Evolutionary conservation across 306 rosid species (phyloP).

Genomic region (Prosopis cineraria): DNA sequence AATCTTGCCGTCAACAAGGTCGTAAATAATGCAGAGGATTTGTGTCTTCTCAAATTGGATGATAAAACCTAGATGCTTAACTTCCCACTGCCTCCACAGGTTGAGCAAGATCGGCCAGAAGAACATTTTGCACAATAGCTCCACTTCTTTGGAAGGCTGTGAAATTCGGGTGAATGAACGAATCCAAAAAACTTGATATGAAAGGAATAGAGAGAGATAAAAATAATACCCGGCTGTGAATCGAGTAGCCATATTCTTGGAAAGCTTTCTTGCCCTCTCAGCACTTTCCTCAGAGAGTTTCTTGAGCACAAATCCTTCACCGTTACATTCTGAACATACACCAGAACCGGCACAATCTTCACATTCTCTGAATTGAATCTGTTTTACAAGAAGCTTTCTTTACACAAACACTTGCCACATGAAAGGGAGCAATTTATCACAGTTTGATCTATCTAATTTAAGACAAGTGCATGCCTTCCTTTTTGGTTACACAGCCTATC

Average conservation of each 20-base stretch:
- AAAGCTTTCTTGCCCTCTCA: constrained; percentile 63
- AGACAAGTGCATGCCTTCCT: neutral
- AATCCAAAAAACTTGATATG: constrained; percentile 16
- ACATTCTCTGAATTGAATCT: constrained; percentile 62
- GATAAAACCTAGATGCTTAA: constrained; percentile 50
- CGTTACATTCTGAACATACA: constrained; percentile 88
- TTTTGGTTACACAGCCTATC: neutral
- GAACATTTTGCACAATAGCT: constrained; percentile 95
- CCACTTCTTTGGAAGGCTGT: constrained; percentile 97
- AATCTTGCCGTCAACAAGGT: constrained; percentile 31
- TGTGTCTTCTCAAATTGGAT: constrained; percentile 2
- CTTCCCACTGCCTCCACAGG: constrained; percentile 86
- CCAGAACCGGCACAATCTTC: constrained; percentile 88
- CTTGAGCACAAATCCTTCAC: constrained; percentile 91
- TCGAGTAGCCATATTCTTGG: constrained; percentile 87
- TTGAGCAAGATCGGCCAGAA: constrained; percentile 70
- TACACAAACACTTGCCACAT: constrained; percentile 30
- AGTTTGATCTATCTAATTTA: neutral
- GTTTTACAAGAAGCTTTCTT: constrained; percentile 33
- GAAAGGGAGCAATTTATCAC: constrained; percentile 22
- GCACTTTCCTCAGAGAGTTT: constrained; percentile 75
- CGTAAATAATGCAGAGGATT: constrained; percentile 5
- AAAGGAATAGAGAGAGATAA: constrained; percentile 9
- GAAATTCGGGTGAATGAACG: constrained; percentile 22
- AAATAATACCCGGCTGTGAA: constrained; percentile 71